Base-by-base conservation (phyloP, 257 asterid species). In the Solanum boliviense region DNA sequence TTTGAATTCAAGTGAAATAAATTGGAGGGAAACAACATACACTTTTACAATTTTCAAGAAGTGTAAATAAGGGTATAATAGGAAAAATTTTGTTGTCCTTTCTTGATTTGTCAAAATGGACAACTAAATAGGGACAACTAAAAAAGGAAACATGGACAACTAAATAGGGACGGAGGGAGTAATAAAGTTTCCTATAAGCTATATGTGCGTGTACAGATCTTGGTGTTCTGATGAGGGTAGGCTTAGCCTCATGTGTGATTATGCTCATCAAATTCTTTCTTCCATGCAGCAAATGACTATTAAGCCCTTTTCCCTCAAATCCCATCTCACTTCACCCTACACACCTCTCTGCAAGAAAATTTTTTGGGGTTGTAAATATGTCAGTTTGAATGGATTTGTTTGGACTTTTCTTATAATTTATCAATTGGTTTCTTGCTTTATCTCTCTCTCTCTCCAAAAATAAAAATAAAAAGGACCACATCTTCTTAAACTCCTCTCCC, bases 321-420 rank as follows among this genome's bases (percentile, higher is more conserved):
- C n/a, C 4, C 16, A 27, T 31, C 41, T 10, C 13, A 25, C 71
- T 74, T 13, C 74, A 9, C 27, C 25, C 21, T 35, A 15, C 21
- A 84, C 41, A 81, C 52, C 46, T 87, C 89, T 87, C 90, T 78
- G 83, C 60, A 2, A 44, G 71, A 88, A 78, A 56, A 60, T 34
- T 5, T 88, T 48, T 67, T 86, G 90, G 90, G 88, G 74, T 58
- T 90, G 89, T 75, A 88, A 88, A 90, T 88, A 89, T 90, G 91
- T 91, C 93, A 91, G 93, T 90, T 91, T 86, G 90, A 91, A 87
- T 87, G 89, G 91, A 90, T 87, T 87, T 84, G 84, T 81, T 87
- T 91, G 90, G 88, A 89, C 75, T 87, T 83, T 87, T 82, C 90
- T 84, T 85, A 87, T 86, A 73, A 73, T 73, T 73, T 73, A 20